Evolutionary conservation across 495 filamentous ascomycete genomes (phyloP).

Genomic region (Aeminium ludgeri): DNA sequence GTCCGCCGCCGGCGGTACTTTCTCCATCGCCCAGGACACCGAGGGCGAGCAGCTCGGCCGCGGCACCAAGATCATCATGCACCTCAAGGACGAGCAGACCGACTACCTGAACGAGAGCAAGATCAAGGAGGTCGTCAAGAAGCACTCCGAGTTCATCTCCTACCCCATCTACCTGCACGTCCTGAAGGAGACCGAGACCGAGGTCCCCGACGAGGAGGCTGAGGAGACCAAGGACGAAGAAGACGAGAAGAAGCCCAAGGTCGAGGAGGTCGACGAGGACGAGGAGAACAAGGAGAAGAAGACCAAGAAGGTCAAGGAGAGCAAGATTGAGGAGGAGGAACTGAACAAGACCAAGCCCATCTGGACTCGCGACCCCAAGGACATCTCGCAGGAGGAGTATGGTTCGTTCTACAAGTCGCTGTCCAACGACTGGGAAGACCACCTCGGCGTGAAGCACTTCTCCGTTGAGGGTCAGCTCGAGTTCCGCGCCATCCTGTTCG

Average conservation of each 20-base stretch:
- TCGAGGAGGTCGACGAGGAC: conserved; percentile 68
- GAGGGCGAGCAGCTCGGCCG: conserved; percentile 81
- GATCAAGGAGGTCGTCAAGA: conserved; percentile 99
- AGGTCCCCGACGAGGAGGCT: conserved; percentile 93
- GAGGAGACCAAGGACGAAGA: conserved; percentile 48
- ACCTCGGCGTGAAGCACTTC: conserved; percentile 99
- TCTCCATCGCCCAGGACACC: conserved; percentile 81
- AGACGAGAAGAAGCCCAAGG: conserved; percentile 70
- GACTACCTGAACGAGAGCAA: conserved; percentile 97
- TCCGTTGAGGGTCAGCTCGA: conserved; percentile 99
- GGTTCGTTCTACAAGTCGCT: conserved; percentile 99
- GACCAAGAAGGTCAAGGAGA: conserved; percentile 99
- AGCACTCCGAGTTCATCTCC: conserved; percentile 99
- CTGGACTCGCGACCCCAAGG: conserved; percentile 94
- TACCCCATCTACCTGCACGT: conserved; percentile 99
- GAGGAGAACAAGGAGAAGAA: conserved; percentile 85
- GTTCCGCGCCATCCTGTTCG: conserved; percentile 98
- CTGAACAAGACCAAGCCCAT: conserved; percentile 99
- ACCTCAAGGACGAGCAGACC: conserved; percentile 96
- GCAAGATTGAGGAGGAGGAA: conserved; percentile 95
- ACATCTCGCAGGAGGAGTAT: conserved; percentile 95
- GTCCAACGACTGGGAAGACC: conserved; percentile 99
- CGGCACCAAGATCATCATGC: conserved; percentile 92
- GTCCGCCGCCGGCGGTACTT: conserved; percentile 91
- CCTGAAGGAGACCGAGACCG: conserved; percentile 95